Conservation (phyloP, 768 basidiomycete species). For the Rhodotorula babjevae region DNA sequence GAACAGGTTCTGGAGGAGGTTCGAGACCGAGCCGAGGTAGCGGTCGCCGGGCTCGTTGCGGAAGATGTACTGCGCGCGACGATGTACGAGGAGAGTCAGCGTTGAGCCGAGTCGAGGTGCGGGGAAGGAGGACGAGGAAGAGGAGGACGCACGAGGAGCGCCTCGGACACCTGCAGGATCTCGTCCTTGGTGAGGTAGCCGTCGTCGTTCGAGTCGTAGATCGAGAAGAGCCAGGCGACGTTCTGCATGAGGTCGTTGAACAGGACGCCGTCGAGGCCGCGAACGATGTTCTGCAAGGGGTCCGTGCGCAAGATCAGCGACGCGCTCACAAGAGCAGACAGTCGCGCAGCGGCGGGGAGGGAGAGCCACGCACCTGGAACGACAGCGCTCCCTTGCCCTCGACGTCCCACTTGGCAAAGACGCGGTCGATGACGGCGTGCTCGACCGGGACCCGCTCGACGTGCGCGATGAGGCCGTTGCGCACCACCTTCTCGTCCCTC, state of each 20-base stretch:
- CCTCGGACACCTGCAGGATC: slow-evolving; percentile 88
- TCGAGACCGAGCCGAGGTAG: slow-evolving; percentile 78
- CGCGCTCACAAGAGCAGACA: background rate
- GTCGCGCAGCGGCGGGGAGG: background rate
- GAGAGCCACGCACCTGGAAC: slow-evolving; percentile 63
- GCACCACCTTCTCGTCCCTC: slow-evolving; percentile 75
- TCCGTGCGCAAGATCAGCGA: too few relatives aligned
- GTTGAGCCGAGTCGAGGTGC: background rate
- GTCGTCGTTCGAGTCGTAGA: slow-evolving; percentile 87
- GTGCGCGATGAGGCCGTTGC: slow-evolving; percentile 88
- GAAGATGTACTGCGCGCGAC: slow-evolving; percentile 79
- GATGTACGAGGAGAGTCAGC: background rate
- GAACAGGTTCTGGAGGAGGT: slow-evolving; percentile 94
- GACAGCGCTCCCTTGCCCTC: slow-evolving; percentile 75
- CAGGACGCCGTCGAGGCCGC: slow-evolving; percentile 84
- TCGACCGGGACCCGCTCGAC: slow-evolving; percentile 86
- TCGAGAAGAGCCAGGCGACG: slow-evolving; percentile 96
- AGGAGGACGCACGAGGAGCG: slow-evolving; percentile 64
- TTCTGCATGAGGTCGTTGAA: slow-evolving; percentile 97
- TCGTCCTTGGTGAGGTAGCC: slow-evolving; percentile 94
- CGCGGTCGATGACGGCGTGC: slow-evolving; percentile 85
- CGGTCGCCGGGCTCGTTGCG: slow-evolving; percentile 93
- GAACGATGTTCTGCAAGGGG: slow-evolving; percentile 72
- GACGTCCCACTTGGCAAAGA: slow-evolving; percentile 93
- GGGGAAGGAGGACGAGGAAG: background rate